Evolutionary conservation across 2,329 filamentous ascomycete genomes (phyloP).

Genomic region (Chrysosporium keratinophilum): DNA sequence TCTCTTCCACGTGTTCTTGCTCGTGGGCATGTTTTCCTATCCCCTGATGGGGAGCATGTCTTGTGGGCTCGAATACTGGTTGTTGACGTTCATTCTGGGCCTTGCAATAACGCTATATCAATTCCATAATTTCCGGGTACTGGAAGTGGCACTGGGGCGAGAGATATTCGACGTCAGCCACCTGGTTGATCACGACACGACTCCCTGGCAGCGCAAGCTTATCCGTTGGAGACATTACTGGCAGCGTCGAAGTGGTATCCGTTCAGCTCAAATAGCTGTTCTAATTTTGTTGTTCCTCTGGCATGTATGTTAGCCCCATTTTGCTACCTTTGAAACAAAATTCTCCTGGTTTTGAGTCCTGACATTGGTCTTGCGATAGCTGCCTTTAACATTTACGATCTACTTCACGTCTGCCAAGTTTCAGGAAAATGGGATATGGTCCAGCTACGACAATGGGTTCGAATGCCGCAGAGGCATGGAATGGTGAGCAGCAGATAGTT

Average conservation of each 20-base stretch:
- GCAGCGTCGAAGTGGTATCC: not conserved
- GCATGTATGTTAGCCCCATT: constrained; percentile 19
- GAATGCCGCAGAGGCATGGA: constrained; percentile 46
- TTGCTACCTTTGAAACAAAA: not conserved
- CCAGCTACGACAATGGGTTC: constrained; percentile 36
- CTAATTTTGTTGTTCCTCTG: not conserved
- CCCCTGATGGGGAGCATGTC: constrained; percentile 26
- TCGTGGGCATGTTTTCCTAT: constrained; percentile 21
- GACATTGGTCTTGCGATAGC: constrained; percentile 28
- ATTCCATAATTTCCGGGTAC: constrained; percentile 48
- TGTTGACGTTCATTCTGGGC: constrained; percentile 53
- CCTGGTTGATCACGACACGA: no score
- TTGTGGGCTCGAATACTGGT: constrained; percentile 49
- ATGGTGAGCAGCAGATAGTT: constrained; percentile 38
- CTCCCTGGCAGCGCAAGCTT: not conserved
- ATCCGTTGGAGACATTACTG: not conserved
- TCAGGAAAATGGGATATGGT: constrained; percentile 46
- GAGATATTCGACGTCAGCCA: not conserved
- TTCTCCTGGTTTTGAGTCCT: not conserved
- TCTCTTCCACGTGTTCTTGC: constrained; percentile 23
- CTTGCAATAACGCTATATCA: constrained; percentile 54
- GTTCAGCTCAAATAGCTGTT: not conserved
- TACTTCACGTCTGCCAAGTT: constrained; percentile 53
- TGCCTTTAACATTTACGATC: constrained; percentile 45
- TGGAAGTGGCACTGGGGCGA: constrained; percentile 19